Conservation (phyloP, 768 basidiomycete species). For the Hortiboletus campestris region DNA sequence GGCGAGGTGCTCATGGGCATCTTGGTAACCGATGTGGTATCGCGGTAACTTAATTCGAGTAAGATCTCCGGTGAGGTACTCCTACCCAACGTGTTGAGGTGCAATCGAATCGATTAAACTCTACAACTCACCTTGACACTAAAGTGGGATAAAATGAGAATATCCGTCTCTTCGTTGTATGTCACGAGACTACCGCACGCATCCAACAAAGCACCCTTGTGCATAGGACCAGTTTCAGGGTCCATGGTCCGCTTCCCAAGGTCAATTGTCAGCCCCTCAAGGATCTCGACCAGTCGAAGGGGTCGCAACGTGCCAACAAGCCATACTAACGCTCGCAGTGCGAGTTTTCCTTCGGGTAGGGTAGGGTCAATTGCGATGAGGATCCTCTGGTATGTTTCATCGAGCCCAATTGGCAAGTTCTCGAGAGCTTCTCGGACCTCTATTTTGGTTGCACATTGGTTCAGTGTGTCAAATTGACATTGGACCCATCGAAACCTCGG, state of each 20-base stretch:
- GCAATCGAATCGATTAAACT: not conserved
- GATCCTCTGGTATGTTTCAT: conserved; percentile 24
- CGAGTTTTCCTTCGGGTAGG: not conserved
- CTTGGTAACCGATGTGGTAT: conserved; percentile 4
- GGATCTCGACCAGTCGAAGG: conserved; percentile 9
- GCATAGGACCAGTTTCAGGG: conserved; percentile 3
- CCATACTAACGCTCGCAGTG: conserved; percentile 14
- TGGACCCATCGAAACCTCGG: conserved; percentile 25
- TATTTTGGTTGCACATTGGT: conserved; percentile 4
- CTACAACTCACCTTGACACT: conserved; percentile 21
- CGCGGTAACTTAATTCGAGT: not conserved
- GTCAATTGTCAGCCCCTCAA: conserved; percentile 15
- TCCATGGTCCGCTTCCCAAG: not conserved
- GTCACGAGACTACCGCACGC: conserved; percentile 17
- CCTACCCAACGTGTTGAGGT: not conserved
- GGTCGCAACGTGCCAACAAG: conserved; percentile 17
- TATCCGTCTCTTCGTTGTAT: conserved; percentile 6
- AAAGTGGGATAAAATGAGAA: conserved; percentile 19
- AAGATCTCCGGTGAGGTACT: conserved; percentile 11
- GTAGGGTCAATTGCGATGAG: conserved; percentile 8
- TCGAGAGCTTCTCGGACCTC: conserved; percentile 16
- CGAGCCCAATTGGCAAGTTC: conserved; percentile 15
- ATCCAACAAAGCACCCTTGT: conserved; percentile 7
- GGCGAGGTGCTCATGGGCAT: conserved; percentile 7
- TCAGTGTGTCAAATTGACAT: conserved; percentile 18